Evolutionary conservation across 2,329 filamentous ascomycete species (phyloP).

Genomic region (Thyridium curvatum): DNA sequence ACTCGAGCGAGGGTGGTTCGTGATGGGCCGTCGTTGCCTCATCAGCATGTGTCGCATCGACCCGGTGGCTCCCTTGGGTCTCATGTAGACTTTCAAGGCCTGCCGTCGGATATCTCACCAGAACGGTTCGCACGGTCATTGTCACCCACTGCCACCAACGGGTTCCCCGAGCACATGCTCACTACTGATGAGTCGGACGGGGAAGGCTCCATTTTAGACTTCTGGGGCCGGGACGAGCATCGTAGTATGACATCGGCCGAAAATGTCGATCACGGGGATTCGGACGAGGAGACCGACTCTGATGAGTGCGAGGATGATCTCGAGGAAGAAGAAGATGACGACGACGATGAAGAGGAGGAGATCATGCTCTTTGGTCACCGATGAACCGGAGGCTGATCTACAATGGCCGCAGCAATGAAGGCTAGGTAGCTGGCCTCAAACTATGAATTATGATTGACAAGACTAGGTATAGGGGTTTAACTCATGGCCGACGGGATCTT

Average conservation of each 20-base stretch:
- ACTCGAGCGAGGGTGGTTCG: background rate
- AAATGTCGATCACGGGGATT: slow-evolving; percentile 27
- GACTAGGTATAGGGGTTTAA: too few species aligned
- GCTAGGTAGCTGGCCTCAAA: too few species aligned
- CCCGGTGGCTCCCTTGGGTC: slow-evolving; percentile 13
- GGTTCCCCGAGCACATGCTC: background rate
- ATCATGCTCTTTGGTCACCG: slow-evolving; percentile 43
- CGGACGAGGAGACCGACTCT: slow-evolving; percentile 39
- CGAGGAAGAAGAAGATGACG: slow-evolving; percentile 36
- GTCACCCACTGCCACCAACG: slow-evolving; percentile 24
- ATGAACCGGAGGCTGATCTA: too few species aligned
- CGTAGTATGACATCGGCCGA: slow-evolving; percentile 25
- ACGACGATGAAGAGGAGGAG: slow-evolving; percentile 40
- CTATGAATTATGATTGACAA: too few species aligned
- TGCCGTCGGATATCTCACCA: slow-evolving; percentile 19
- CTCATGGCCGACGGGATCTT: too few species aligned
- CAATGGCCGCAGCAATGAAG: too few species aligned
- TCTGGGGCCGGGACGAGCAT: slow-evolving; percentile 46
- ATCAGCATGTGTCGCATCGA: slow-evolving; percentile 1
- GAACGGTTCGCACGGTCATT: slow-evolving; percentile 39
- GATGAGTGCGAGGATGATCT: slow-evolving; percentile 41
- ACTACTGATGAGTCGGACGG: slow-evolving; percentile 16
- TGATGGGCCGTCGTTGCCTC: background rate
- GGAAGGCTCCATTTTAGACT: slow-evolving; percentile 49
- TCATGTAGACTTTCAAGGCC: slow-evolving; percentile 21